A percentile compares a stretch with the other conserved stretches of the same genome.
phyloP scores from a whole-genome alignment of 129 eudicot genomes.

The Mikania micrantha region DNA sequence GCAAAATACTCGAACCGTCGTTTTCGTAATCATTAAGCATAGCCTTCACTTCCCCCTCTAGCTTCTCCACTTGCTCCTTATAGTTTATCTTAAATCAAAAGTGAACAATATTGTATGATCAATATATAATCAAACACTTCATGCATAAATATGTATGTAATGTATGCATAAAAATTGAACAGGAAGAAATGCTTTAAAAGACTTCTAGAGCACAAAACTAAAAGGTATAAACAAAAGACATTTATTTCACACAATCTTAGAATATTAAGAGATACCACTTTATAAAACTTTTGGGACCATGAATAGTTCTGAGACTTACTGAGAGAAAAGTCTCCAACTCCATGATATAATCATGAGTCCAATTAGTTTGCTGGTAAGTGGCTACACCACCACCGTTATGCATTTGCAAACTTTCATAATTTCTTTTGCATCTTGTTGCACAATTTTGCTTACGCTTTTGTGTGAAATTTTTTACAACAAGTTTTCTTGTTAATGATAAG shows the following conservation, averaged over 20 bases:
- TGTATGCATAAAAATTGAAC: no score
- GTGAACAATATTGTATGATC: no score
- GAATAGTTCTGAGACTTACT: no score
- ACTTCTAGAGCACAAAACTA: no score
- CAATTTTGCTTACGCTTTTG: not conserved
- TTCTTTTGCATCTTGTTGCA: not conserved
- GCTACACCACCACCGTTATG: not conserved
- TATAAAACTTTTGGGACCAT: no score
- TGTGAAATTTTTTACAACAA: not conserved
- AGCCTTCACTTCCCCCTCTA: not conserved
- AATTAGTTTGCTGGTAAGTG: not conserved
- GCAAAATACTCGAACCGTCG: not conserved
- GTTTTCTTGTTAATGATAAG: not conserved
- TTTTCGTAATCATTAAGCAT: not conserved
- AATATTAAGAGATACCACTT: no score
- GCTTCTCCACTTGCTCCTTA: slow-evolving; percentile 2
- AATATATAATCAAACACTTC: no score
- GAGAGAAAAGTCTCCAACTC: not conserved
- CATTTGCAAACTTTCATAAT: not conserved
- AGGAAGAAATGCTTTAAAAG: no score
- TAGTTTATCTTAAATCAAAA: no score
- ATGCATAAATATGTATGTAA: no score
- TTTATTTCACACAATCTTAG: no score
- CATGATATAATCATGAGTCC: not conserved
- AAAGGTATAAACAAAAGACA: no score